Conservation (phyloP, 345 rosid species). For the Corchorus olitorius region DNA sequence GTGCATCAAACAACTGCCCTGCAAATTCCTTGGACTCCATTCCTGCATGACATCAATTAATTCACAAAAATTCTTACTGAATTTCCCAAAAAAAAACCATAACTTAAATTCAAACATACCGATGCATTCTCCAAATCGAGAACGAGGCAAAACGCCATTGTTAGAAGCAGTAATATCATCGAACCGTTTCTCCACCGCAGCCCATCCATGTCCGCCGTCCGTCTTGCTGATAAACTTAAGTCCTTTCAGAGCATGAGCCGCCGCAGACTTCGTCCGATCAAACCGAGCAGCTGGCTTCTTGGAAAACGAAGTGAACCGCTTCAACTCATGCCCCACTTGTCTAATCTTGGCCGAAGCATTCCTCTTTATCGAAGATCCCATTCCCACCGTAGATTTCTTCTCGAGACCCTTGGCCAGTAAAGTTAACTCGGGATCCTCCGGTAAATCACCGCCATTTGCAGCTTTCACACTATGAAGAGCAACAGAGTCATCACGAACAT, state of each 20-base stretch:
- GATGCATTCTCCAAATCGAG: conserved; percentile 66
- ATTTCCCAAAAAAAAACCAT: background rate
- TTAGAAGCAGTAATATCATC: conserved; percentile 56
- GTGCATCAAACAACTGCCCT: conserved; percentile 63
- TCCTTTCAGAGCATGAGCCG: conserved; percentile 63
- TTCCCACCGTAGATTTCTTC: conserved; percentile 39
- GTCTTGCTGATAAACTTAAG: conserved; percentile 74
- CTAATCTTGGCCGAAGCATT: conserved; percentile 52
- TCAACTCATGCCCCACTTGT: conserved; percentile 69
- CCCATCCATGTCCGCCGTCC: conserved; percentile 74
- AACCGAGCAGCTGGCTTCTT: conserved; percentile 42
- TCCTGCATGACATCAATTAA: conserved; percentile 42
- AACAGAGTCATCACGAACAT: conserved; percentile 21
- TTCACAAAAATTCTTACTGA: background rate
- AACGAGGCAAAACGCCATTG: conserved; percentile 46
- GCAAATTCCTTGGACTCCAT: conserved; percentile 84
- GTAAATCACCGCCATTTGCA: conserved; percentile 31
- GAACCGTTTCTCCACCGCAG: conserved; percentile 65
- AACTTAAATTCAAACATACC: conserved; percentile 34
- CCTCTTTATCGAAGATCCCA: conserved; percentile 37
- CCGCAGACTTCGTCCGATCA: conserved; percentile 70
- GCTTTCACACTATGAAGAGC: conserved; percentile 33
- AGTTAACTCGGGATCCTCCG: conserved; percentile 44
- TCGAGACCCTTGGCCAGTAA: conserved; percentile 50
- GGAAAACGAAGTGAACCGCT: conserved; percentile 53